phyloP scores from a whole-genome alignment of 2,329 filamentous ascomycete genomes.

The Fusarium sacchari region DNA sequence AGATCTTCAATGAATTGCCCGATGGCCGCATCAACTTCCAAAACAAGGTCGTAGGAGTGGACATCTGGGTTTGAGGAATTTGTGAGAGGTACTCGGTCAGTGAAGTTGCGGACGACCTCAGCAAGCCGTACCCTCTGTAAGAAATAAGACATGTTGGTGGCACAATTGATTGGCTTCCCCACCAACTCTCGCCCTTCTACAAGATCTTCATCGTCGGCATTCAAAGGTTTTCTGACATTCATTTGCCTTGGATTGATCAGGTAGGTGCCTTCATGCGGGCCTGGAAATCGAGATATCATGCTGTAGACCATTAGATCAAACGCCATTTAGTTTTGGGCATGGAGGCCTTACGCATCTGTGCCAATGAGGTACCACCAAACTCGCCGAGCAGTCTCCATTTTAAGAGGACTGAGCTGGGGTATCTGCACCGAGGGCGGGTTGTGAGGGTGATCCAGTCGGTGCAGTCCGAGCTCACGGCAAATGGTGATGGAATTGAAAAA shows the following conservation, averaged over 20 bases:
- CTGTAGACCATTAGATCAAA: conserved; percentile 35
- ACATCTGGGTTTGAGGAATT: conserved; percentile 44
- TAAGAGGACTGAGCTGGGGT: conserved; percentile 40
- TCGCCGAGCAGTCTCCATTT: conserved; percentile 52
- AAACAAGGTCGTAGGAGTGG: conserved; percentile 45
- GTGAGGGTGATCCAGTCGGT: conserved; percentile 52
- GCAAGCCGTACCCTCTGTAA: conserved; percentile 52
- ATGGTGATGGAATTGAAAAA: conserved; percentile 33
- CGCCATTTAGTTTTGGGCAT: not conserved
- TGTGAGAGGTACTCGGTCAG: conserved; percentile 46
- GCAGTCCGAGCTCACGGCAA: conserved; percentile 47
- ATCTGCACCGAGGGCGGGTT: conserved; percentile 23
- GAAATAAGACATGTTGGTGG: conserved; percentile 51
- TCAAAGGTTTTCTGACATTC: conserved; percentile 51
- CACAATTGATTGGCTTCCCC: conserved; percentile 44
- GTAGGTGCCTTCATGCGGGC: conserved; percentile 50
- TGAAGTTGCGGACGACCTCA: conserved; percentile 50
- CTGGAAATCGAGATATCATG: conserved; percentile 51
- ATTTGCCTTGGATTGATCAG: conserved; percentile 53
- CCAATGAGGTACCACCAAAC: conserved; percentile 57
- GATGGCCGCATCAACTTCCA: conserved; percentile 48
- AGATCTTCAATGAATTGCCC: conserved; percentile 43
- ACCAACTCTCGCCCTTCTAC: conserved; percentile 43
- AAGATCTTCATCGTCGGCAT: conserved; percentile 53
- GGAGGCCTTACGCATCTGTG: conserved; percentile 51